phyloP scores from a whole-genome alignment of 768 basidiomycete genomes.

The Tulasnella sp. region DNA sequence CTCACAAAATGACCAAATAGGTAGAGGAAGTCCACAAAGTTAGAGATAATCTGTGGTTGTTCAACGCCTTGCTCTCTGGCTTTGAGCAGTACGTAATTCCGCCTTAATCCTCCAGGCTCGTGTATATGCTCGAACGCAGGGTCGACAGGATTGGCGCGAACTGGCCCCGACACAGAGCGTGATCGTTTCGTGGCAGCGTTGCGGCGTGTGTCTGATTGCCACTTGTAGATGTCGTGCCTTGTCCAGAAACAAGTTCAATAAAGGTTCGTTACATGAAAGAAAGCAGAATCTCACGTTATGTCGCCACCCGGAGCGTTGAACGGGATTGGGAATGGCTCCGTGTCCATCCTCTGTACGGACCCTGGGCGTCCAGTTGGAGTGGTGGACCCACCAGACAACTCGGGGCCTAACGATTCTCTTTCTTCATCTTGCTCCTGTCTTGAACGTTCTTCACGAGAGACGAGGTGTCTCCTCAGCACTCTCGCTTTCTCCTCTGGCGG shows the following conservation, averaged over 20 bases:
- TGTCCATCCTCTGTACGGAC: conserved; percentile 33
- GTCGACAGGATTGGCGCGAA: conserved; percentile 30
- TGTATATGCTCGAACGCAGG: conserved; percentile 89
- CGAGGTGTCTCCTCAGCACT: conserved; percentile 70
- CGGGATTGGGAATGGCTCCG: conserved; percentile 76
- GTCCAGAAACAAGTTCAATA: conserved; percentile 20
- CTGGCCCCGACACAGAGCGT: conserved; percentile 56
- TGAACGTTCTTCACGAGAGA: conserved; percentile 57
- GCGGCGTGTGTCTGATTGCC: conserved; percentile 67
- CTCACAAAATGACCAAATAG: conserved; percentile 94
- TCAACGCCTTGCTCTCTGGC: conserved; percentile 56
- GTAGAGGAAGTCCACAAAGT: conserved; percentile 90
- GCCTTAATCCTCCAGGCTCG: conserved; percentile 88
- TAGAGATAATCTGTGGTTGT: conserved; percentile 52
- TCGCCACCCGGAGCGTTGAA: conserved; percentile 83
- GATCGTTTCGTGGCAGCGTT: conserved; percentile 40
- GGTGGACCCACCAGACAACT: neutral
- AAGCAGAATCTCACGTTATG: conserved; percentile 61
- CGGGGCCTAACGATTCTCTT: neutral
- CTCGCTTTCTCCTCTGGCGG: conserved; percentile 77
- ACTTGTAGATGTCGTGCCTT: conserved; percentile 94
- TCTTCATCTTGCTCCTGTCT: conserved; percentile 14
- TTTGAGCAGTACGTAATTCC: conserved; percentile 71
- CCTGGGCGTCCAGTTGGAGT: neutral
- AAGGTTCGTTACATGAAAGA: conserved; percentile 1